Evolutionary conservation across 257 asterid genomes (phyloP), one percentile per base, ranked within the genome.

Genomic region (Solanum rostratum): DNA sequence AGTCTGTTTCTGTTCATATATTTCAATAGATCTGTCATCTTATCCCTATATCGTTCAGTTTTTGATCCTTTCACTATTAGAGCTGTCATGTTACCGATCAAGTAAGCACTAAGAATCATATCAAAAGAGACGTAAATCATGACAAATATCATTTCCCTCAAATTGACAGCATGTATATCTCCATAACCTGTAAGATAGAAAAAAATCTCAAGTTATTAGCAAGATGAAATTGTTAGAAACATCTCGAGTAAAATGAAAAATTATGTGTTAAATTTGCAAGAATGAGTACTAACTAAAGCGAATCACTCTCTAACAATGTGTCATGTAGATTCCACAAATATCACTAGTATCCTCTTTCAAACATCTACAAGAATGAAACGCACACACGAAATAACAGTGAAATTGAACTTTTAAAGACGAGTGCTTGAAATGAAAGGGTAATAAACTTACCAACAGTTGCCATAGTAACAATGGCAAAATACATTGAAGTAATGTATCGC

Each of bases 11-110:
- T 90, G 73, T 96, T 93, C 97, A 93, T 92, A 87, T 89, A 96
- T 85, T 91, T 96, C 86, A 92, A 87, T 16, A 96, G 83, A 89
- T 96, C 97, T 0, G 97, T 91, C 98, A 93, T 96, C 85, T 87
- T 93, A 86, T 96, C 99, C 87, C 99, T 90, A 41, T 94, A 94
- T 84, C 95, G 89, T 86, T 90, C 99, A 80, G 99, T 96, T 85
- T 92, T 96, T 13, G 98, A 92, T 54, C 99, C 99, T 88, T 94
- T 96, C 65, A 96, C 99, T 3, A 96, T 96, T 90, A 96, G 60
- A 9, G 99, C 99, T 16, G 99, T 96, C 99, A 96, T 96, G 88
- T 96, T 96, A 92, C 99, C 99, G 24, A 96, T 93, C 91, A 96
- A 87, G 86, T 96, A 96, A 43, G 99, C 99, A 68, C 98, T 93